A percentile compares a stretch with the other conserved stretches of the same genome.
These are phyloP conservation scores for Heimioporus sp. DNA, from an alignment of 768 basidiomycete species.

Conservation along the genomic window DNA sequence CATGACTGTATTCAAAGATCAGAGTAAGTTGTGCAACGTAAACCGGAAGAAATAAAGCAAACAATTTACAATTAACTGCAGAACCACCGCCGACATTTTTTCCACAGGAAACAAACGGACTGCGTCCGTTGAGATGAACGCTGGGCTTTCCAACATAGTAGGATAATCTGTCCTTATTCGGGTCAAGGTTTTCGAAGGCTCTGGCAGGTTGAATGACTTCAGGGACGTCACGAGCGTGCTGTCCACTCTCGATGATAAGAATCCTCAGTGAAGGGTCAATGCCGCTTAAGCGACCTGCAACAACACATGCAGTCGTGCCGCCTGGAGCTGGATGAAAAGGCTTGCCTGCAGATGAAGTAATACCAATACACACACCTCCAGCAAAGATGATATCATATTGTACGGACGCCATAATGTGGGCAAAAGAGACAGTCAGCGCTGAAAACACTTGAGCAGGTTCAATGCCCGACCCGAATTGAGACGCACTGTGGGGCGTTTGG, in stretches of 20 bases:
- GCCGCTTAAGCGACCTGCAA: constrained; percentile 24
- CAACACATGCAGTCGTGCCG: constrained; percentile 28
- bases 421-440: too few species aligned
- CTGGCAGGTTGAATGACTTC: constrained; percentile 21
- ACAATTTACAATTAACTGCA: constrained; percentile 14
- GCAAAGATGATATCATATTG: constrained; percentile 8
- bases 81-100: constrained; percentile 27
- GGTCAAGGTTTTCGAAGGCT: constrained; percentile 12
- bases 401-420: neutral
- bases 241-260: constrained; percentile 26
- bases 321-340: constrained; percentile 4
- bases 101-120: constrained; percentile 12
- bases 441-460: too few species aligned
- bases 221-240: constrained; percentile 16
- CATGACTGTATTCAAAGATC: constrained; percentile 8
- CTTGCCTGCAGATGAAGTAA: too few species aligned
- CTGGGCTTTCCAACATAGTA: constrained; percentile 10
- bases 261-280: constrained; percentile 27
- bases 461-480: too few species aligned
- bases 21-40: too few species aligned
- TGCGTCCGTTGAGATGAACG: constrained; percentile 13
- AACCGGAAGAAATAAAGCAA: neutral
- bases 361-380: neutral
- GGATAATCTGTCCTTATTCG: constrained; percentile 15
- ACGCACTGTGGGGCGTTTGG: too few species aligned